Percentiles rank a stretch among this genome's conserved stretches.
These are phyloP conservation scores for Lophiostoma macrostomum DNA, from an alignment of 495 filamentous ascomycete genomes.

Conservation along the genomic window DNA sequence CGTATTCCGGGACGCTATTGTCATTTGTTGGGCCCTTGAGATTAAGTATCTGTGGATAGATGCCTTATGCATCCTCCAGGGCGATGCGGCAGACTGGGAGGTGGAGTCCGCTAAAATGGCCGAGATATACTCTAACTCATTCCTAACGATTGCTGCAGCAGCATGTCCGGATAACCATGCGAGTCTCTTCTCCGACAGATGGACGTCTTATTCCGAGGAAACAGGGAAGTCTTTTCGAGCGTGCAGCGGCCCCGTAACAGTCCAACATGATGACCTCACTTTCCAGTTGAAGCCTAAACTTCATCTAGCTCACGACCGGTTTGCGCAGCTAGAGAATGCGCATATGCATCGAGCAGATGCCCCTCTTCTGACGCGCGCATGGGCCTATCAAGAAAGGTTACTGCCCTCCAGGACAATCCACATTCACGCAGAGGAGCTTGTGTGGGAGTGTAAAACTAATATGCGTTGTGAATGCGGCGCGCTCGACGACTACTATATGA, in stretches of 20 bases:
- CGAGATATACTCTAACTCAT: constrained; percentile 1
- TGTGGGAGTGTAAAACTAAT: constrained; percentile 22
- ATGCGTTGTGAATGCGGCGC: constrained; percentile 16
- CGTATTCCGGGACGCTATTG: too few species aligned
- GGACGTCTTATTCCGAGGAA: not conserved
- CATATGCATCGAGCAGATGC: not conserved
- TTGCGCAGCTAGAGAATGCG: not conserved
- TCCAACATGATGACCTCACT: not conserved
- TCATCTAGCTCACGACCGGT: not conserved
- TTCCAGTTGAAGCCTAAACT: not conserved
- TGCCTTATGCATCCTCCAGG: too few species aligned
- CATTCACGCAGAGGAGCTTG: constrained; percentile 10
- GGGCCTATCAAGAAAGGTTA: constrained; percentile 20
- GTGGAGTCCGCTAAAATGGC: constrained; percentile 4
- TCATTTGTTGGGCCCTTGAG: too few species aligned
- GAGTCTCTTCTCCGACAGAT: not conserved
- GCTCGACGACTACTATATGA: not conserved
- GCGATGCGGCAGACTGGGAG: too few species aligned
- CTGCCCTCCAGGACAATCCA: constrained; percentile 7
- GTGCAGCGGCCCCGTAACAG: not conserved
- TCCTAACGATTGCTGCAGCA: constrained; percentile 2
- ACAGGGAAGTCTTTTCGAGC: not conserved
- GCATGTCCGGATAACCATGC: not conserved
- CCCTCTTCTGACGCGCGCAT: constrained; percentile 8
- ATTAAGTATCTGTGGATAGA: too few species aligned